A percentile compares a stretch with the other conserved stretches of the same genome.
Evolutionary conservation across 2,329 filamentous ascomycete species (phyloP).

Genomic region (Cordyceps javanica): DNA sequence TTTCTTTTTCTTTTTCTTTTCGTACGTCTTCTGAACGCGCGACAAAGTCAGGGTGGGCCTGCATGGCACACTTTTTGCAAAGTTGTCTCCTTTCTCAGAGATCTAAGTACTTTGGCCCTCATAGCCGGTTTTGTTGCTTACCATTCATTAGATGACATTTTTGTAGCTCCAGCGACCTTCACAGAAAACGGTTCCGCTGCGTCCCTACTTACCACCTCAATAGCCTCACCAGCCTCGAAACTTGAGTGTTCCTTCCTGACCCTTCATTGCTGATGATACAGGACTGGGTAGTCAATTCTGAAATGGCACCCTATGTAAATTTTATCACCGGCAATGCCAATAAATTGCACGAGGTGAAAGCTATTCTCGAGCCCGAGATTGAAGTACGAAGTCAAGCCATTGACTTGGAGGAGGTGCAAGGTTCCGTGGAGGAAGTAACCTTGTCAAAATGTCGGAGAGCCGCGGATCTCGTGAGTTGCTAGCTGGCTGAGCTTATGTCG

Average conservation of each 20-base stretch:
- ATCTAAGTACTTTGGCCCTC: too few species aligned
- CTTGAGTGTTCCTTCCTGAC: too few species aligned
- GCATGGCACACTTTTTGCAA: too few species aligned
- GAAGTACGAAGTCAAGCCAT: slow-evolving; percentile 67
- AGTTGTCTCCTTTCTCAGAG: too few species aligned
- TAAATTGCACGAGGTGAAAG: slow-evolving; percentile 84
- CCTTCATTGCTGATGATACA: not conserved
- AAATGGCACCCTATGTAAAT: slow-evolving; percentile 54
- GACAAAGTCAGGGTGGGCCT: too few species aligned
- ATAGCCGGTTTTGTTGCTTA: too few species aligned
- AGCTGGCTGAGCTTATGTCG: not conserved
- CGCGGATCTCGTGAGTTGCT: slow-evolving; percentile 62
- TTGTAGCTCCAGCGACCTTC: too few species aligned
- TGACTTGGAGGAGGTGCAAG: slow-evolving; percentile 86
- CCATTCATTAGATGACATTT: too few species aligned
- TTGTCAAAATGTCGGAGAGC: slow-evolving; percentile 79
- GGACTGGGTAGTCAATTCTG: not conserved
- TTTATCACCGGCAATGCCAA: slow-evolving; percentile 97
- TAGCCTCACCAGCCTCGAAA: not conserved
- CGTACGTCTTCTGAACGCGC: too few species aligned
- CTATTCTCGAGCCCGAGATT: slow-evolving; percentile 72
- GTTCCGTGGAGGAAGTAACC: slow-evolving; percentile 86
- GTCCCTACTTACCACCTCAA: too few species aligned
- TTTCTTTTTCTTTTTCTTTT: too few species aligned
- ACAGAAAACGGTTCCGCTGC: too few species aligned